Evolutionary conservation across 2,329 filamentous ascomycete species (phyloP).

Genomic region (Neonectria sp.): DNA sequence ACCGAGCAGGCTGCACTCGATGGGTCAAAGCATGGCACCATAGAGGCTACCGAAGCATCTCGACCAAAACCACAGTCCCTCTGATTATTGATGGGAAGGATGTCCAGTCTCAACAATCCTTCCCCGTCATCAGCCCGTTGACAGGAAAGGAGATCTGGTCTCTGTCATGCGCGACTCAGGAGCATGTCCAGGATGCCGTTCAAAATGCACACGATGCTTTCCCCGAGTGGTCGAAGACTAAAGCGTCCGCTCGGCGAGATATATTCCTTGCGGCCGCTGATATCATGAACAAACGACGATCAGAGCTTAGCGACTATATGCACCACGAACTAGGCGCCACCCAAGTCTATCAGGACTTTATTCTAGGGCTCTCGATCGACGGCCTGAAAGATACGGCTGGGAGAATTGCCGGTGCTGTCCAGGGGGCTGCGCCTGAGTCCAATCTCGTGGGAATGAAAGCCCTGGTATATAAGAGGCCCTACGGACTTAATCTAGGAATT

Average conservation of each 20-base stretch:
- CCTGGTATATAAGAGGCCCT: constrained; percentile 32
- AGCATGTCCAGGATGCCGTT: constrained; percentile 20
- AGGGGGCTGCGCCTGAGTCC: constrained; percentile 48
- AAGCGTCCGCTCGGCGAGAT: constrained; percentile 23
- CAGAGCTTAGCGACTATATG: constrained; percentile 22
- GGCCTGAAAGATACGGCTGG: constrained; percentile 55
- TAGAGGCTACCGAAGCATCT: constrained; percentile 7
- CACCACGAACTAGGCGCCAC: constrained; percentile 30
- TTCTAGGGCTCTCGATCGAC: constrained; percentile 48
- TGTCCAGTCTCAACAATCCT: constrained; percentile 18
- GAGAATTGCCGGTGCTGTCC: constrained; percentile 46
- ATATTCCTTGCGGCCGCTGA: constrained; percentile 30
- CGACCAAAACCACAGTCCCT: constrained; percentile 17
- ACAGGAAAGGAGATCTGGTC: constrained; percentile 30
- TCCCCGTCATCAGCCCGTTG: constrained; percentile 23
- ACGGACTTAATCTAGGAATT: constrained; percentile 33
- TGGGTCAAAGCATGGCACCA: not conserved
- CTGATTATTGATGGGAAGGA: constrained; percentile 32
- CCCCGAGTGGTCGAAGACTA: constrained; percentile 24
- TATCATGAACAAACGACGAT: constrained; percentile 17
- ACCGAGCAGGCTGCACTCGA: no score
- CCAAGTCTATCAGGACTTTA: constrained; percentile 44
- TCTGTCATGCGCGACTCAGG: constrained; percentile 20
- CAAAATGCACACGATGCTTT: constrained; percentile 22
- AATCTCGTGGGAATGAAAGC: constrained; percentile 36